Percentiles rank a stretch among this genome's conserved stretches.
Conservation (phyloP, 192 early-diverging fungal species). For the Coemansia sp. region DNA sequence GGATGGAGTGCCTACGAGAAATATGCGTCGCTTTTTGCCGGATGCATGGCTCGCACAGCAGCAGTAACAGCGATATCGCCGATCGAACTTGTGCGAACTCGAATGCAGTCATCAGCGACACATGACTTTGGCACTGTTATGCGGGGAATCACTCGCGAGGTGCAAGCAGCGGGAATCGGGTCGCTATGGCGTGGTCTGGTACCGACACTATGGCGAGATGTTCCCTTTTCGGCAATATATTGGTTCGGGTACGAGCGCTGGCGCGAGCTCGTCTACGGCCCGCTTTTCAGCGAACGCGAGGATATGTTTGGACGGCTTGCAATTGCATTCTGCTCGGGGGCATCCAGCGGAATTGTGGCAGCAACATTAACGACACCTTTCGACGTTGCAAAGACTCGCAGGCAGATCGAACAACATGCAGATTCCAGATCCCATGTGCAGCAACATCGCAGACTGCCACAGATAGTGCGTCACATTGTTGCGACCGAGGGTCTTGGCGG, state of each 20-base stretch:
- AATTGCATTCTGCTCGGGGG: conserved; percentile 77
- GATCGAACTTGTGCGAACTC: conserved; percentile 85
- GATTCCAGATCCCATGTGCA: conserved; percentile 12
- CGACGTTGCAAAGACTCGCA: conserved; percentile 91
- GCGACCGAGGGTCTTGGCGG: conserved; percentile 33
- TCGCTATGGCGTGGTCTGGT: conserved; percentile 84
- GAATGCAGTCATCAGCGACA: conserved; percentile 75
- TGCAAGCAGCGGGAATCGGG: conserved; percentile 55
- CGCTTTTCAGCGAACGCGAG: conserved; percentile 17
- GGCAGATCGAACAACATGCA: conserved; percentile 64
- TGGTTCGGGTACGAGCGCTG: conserved; percentile 90
- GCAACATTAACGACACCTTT: conserved; percentile 89
- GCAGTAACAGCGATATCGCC: conserved; percentile 83
- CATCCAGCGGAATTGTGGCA: conserved; percentile 83
- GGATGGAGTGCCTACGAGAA: conserved; percentile 37
- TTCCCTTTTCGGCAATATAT: conserved; percentile 94
- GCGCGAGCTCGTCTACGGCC: conserved; percentile 50
- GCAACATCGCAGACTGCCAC: conserved; percentile 21
- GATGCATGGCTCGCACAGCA: conserved; percentile 72
- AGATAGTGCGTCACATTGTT: conserved; percentile 35
- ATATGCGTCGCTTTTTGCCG: conserved; percentile 72
- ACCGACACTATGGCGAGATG: conserved; percentile 91
- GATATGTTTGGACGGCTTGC: conserved; percentile 54
- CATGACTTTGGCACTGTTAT: conserved; percentile 63
- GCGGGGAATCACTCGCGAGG: conserved; percentile 60